These are phyloP conservation scores for Cryptococcus amylolentus DNA, from an alignment of 1,284 basidiomycete species.

Conservation along the genomic window DNA sequence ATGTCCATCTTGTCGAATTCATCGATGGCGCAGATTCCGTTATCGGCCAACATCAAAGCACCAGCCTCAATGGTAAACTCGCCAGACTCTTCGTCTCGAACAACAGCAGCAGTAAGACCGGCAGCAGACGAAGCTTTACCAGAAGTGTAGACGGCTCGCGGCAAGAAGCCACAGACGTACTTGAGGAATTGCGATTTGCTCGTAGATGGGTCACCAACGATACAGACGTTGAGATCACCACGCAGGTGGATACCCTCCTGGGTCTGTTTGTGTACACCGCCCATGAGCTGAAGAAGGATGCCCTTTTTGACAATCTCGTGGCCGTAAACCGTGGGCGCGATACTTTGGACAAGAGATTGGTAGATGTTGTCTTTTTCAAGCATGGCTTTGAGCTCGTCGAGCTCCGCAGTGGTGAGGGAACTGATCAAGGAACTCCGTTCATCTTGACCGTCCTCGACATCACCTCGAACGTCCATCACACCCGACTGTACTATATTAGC, in stretches of 20 bases:
- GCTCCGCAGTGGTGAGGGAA: constrained; percentile 86
- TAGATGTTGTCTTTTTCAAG: constrained; percentile 92
- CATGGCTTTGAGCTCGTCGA: constrained; percentile 92
- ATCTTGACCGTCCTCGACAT: constrained; percentile 72
- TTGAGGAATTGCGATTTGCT: constrained; percentile 99
- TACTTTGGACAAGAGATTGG: constrained; percentile 84
- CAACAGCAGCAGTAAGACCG: constrained; percentile 96
- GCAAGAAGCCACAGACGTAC: constrained; percentile 99
- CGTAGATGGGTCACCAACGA: constrained; percentile 95
- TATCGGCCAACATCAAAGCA: constrained; percentile 98
- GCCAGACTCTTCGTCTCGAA: constrained; percentile 97
- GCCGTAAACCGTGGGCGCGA: constrained; percentile 95
- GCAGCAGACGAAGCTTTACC: constrained; percentile 98
- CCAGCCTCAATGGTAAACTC: constrained; percentile 99
- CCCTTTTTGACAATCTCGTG: constrained; percentile 99
- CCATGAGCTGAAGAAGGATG: constrained; percentile 94
- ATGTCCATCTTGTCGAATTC: constrained; percentile 99
- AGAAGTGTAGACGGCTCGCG: constrained; percentile 96
- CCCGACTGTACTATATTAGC: constrained; percentile 56
- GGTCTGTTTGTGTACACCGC: constrained; percentile 98
- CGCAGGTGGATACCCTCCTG: constrained; percentile 93
- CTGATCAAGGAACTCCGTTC: constrained; percentile 75
- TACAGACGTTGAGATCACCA: constrained; percentile 98
- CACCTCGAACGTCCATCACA: constrained; percentile 75
- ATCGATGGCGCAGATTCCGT: constrained; percentile 99